phyloP scores from a whole-genome alignment of 345 rosid species.

The Eucalyptus curtisii region DNA sequence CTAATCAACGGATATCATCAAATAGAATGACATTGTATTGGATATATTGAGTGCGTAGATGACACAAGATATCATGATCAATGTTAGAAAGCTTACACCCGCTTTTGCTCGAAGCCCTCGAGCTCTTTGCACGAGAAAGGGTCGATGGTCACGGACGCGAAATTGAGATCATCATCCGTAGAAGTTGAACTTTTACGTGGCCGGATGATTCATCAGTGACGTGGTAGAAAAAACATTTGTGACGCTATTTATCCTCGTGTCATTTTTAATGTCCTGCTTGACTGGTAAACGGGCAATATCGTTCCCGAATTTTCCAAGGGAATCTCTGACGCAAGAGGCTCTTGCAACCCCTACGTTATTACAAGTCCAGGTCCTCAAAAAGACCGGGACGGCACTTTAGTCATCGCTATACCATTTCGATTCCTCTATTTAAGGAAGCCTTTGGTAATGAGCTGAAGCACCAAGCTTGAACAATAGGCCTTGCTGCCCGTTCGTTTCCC shows the following conservation, averaged over 20 bases:
- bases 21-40: neutral
- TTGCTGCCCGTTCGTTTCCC: neutral
- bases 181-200: neutral
- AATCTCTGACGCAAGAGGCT: neutral
- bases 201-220: neutral
- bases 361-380: neutral
- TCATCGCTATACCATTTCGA: neutral
- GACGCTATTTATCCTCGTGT: neutral
- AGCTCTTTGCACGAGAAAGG: neutral
- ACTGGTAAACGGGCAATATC: neutral
- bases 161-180: neutral
- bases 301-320: neutral
- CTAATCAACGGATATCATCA: neutral
- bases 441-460: neutral
- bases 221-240: no score
- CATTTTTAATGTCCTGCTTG: neutral
- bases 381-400: neutral
- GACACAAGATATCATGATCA: neutral
- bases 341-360: neutral
- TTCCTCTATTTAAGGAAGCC: neutral
- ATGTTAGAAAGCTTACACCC: neutral
- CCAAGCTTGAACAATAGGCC: neutral
- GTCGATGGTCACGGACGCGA: neutral
- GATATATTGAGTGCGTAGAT: neutral
- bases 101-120: neutral